Base-by-base conservation (phyloP, 1,284 basidiomycete species). In the Heterobasidion parviporum region DNA sequence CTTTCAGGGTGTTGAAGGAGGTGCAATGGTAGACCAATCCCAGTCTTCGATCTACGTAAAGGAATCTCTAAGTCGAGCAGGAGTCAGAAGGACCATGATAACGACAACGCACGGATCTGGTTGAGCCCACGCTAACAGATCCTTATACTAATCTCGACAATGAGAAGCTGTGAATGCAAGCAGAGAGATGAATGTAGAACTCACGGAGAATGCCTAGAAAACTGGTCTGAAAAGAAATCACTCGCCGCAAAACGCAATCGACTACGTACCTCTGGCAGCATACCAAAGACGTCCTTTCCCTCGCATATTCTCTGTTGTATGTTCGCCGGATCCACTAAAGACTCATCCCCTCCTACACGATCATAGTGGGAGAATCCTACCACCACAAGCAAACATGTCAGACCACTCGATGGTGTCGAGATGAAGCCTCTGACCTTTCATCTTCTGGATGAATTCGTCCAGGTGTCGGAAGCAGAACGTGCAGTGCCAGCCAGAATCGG, bases 381-480 rank as follows among this genome's bases (percentile, higher is more conserved):
- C 26, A 26, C 4, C 26, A 26, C 26, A 26, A 26, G 4, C 26
- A 26, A 26, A 26, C 26, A 1, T 26, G 26, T 26, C 26, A 26
- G 26, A 26, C 26, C 26, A 26, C 26, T 5, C 5, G 26, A 18
- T 26, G 26, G 26, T 26, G 26, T 26, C 26, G 26, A 26, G 26
- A 4, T 26, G 26, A 26, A 26, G 26, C 26, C 26, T 26, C 26
- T 26, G 26, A 26, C 26, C 26, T 53, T 68, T 70, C 81, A 85
- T 85, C 70, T 86, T 86, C 63, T 77, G 71, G 14, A 75, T 67
- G 57, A 82, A 85, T 64, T 87, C 83, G 2, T 73, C 67, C 47
- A 87, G 70, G 10, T 76, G 77, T 53, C 76, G 71, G 74, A 87
- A 88, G 69, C 85, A 87, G 68, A 79, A 86, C 59, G 79, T 83